Evolutionary conservation across 371 early-diverging fungal species (phyloP).

Genomic region (Mortierella sp.): DNA sequence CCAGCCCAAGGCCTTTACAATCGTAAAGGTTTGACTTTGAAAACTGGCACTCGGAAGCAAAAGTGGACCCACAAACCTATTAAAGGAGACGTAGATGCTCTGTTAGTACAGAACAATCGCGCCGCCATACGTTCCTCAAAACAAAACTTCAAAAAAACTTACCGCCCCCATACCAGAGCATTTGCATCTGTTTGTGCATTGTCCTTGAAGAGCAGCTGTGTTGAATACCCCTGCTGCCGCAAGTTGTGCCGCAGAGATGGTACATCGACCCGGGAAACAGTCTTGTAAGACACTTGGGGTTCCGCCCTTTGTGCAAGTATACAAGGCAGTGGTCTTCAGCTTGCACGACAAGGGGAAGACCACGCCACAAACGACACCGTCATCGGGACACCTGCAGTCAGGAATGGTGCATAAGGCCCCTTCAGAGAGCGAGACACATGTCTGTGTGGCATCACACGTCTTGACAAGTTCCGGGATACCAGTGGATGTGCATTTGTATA

Average conservation of each 20-base stretch:
- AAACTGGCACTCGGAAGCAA: background rate
- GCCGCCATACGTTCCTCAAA: too few species aligned
- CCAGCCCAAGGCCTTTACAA: background rate
- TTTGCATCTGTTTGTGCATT: background rate
- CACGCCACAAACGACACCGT: conserved; percentile 11
- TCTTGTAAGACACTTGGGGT: background rate
- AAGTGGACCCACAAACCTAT: background rate
- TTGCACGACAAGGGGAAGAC: conserved; percentile 11
- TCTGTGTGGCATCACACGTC: background rate
- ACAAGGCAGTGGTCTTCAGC: background rate
- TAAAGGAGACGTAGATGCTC: too few species aligned
- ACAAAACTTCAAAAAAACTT: background rate
- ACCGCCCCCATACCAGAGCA: background rate
- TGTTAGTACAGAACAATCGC: too few species aligned
- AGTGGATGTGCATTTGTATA: background rate
- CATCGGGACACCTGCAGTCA: background rate
- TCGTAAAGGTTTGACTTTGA: background rate
- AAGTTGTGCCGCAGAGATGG: too few species aligned
- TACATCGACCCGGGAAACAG: background rate
- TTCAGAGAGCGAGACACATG: background rate
- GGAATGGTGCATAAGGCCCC: background rate
- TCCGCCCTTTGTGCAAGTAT: too few species aligned
- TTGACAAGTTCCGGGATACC: background rate
- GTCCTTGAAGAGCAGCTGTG: background rate
- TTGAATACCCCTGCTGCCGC: background rate